Percentiles rank a stretch among this genome's conserved stretches.
These are phyloP conservation scores for Gossypium aridum DNA, from an alignment of 441 rosid species.

Conservation along the genomic window DNA sequence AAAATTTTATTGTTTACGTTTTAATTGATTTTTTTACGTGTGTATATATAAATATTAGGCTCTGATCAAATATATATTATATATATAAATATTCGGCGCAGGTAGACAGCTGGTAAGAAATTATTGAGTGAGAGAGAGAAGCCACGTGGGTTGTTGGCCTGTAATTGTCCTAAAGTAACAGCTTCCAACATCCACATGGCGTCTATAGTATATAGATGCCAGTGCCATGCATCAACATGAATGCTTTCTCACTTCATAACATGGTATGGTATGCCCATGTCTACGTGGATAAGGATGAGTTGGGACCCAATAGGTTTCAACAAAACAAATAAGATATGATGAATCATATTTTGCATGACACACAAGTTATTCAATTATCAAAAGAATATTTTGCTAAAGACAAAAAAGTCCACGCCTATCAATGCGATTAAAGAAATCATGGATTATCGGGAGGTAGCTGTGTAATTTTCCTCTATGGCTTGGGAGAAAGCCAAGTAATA, in stretches of 20 bases:
- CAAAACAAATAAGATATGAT: no score
- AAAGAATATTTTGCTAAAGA: no score
- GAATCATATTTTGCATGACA: no score
- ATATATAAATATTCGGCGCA: background rate
- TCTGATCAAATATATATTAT: background rate
- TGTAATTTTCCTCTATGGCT: no score
- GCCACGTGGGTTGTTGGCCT: constrained; percentile 47
- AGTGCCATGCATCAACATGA: background rate
- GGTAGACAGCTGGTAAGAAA: background rate
- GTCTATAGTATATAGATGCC: background rate
- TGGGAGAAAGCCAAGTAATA: no score
- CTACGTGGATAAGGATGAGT: background rate
- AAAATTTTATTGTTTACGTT: background rate
- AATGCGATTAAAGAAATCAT: no score
- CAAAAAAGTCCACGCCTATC: no score
- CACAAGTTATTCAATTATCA: no score
- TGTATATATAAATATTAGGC: background rate
- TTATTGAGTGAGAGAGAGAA: constrained; percentile 24
- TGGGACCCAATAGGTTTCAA: background rate
- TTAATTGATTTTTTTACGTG: background rate
- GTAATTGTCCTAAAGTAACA: constrained; percentile 20
- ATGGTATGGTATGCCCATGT: background rate
- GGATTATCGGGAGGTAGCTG: no score
- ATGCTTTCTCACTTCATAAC: background rate
- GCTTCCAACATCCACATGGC: constrained; percentile 19